Conservation (phyloP, 1,139 yeast species). For the Geotrichum candidum region DNA sequence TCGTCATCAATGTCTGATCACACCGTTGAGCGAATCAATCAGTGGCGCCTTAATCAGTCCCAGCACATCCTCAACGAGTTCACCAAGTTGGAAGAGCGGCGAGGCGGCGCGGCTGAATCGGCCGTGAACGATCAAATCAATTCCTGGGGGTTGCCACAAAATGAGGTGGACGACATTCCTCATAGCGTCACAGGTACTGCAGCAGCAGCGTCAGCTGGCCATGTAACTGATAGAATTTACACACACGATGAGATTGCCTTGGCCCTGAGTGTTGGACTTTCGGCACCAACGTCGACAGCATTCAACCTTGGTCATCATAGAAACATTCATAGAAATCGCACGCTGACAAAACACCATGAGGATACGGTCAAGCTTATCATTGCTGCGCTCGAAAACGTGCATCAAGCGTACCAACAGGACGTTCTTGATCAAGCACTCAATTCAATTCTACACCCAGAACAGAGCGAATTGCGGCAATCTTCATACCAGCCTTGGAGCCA, state of each 20-base stretch:
- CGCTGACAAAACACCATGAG: conserved; percentile 5
- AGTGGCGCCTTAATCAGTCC: conserved; percentile 39
- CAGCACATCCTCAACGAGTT: conserved; percentile 32
- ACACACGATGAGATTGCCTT: not conserved
- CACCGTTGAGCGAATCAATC: conserved; percentile 35
- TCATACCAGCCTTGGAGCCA: conserved; percentile 7
- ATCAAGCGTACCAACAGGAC: conserved; percentile 11
- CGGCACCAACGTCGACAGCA: not conserved
- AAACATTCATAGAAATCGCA: conserved; percentile 7
- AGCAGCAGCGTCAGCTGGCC: too few species aligned
- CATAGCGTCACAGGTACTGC: too few species aligned
- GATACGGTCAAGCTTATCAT: conserved; percentile 11
- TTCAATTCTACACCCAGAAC: conserved; percentile 9
- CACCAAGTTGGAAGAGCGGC: conserved; percentile 26
- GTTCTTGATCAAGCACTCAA: conserved; percentile 13
- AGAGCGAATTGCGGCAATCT: not conserved
- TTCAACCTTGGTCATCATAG: conserved; percentile 11
- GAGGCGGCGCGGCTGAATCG: conserved; percentile 5
- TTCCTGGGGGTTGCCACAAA: not conserved
- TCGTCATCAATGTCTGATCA: conserved; percentile 22
- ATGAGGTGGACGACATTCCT: not conserved
- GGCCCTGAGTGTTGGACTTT: too few species aligned
- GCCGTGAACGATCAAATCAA: not conserved
- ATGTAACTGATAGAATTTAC: not conserved
- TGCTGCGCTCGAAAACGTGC: conserved; percentile 11